Evolutionary conservation across 805 yeast genomes (phyloP).

Genomic region (Candida corydali): DNA sequence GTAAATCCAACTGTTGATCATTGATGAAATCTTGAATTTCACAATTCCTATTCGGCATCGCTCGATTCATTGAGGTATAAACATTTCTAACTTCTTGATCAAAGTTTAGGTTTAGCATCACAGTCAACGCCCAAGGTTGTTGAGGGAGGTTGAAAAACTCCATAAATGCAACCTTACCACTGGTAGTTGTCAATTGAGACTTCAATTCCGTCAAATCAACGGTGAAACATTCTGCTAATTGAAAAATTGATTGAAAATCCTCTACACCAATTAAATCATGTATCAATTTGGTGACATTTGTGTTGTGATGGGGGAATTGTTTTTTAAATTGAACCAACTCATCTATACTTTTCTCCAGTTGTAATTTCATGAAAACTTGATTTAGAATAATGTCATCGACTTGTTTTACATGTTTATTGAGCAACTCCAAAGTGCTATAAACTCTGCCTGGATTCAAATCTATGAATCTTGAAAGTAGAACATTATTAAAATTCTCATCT

Average conservation of each 20-base stretch:
- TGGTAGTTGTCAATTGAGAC: background rate
- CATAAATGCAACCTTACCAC: conserved; percentile 8
- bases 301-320: background rate
- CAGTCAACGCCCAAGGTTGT: conserved; percentile 10
- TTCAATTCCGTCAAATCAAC: background rate
- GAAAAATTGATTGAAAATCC: background rate
- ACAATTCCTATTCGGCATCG: background rate
- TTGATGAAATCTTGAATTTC: background rate
- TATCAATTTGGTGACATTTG: conserved; percentile 1
- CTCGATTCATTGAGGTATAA: background rate
- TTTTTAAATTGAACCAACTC: background rate
- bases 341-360: background rate
- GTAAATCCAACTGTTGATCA: conserved; percentile 14
- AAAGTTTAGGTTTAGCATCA: conserved; percentile 9
- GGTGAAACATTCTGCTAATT: background rate
- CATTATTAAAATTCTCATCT: conserved; percentile 13
- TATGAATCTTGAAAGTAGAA: conserved; percentile 23
- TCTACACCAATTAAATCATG: conserved; percentile 1
- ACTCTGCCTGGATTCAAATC: conserved; percentile 52
- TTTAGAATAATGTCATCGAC: background rate
- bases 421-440: conserved; percentile 45
- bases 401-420: conserved; percentile 8
- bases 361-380: background rate
- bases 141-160: conserved; percentile 13
- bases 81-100: background rate